Evolutionary conservation across 345 rosid genomes (phyloP).

Genomic region (Garcia nutans): DNA sequence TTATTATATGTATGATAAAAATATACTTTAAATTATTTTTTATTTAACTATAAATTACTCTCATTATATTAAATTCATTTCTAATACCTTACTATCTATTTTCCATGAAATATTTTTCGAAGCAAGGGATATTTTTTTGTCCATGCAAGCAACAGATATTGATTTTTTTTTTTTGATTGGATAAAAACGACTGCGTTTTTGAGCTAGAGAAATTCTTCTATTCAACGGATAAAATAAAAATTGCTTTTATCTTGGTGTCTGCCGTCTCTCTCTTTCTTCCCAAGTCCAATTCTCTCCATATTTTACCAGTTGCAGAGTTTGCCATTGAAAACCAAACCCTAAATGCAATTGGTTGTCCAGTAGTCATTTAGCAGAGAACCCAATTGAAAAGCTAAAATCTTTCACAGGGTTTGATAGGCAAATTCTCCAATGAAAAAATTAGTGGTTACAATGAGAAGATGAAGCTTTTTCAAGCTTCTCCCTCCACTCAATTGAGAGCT

Average conservation of each 20-base stretch:
- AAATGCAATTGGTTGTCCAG: background rate
- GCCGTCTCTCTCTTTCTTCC: background rate
- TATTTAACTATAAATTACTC: no score
- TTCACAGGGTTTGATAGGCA: background rate
- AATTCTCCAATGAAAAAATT: background rate
- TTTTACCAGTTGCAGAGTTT: no score
- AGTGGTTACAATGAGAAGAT: background rate
- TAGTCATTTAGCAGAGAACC: background rate
- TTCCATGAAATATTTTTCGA: no score
- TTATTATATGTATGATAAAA: no score
- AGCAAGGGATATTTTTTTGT: no score
- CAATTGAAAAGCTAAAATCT: background rate
- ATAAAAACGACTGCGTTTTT: background rate
- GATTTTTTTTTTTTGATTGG: no score
- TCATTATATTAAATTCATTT: no score
- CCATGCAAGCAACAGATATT: no score
- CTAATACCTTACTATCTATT: no score
- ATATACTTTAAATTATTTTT: no score
- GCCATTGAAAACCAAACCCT: conserved; percentile 6
- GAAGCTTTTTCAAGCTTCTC: conserved; percentile 17
- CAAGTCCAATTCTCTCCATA: background rate
- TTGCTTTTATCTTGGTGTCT: background rate
- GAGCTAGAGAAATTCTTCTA: background rate
- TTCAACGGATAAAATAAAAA: background rate
- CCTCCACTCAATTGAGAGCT: conserved; percentile 3